Base-by-base conservation (phyloP, 1,284 basidiomycete species). In the Apiotrichum mycotoxinovorans region DNA sequence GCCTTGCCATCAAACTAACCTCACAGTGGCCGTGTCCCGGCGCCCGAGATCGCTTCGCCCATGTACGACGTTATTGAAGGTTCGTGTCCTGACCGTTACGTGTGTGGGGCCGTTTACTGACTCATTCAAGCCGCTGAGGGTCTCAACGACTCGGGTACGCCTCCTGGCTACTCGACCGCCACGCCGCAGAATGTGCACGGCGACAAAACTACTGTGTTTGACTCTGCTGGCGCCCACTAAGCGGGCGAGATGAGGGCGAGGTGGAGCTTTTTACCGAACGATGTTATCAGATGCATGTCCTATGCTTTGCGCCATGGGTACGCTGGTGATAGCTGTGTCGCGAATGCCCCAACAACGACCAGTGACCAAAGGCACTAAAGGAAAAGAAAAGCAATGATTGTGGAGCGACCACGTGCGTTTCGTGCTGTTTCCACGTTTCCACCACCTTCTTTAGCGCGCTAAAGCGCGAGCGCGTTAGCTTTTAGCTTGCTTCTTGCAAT, bases 41-140 rank as follows among this genome's bases (percentile, higher is more conserved):
- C 95, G 12, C 95, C 95, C 0, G 95, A 98, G 78, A 91, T 95
- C 52, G 95, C 95, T 0, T 91, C 89, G 26, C 83, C 84, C 60
- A 79, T 98, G 71, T 98, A 98, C 76, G 95, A 97, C 73, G 88
- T 96, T 67, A 93, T 97, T 67, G 94, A 98, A 68, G 78, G 74
- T 70, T 50, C 61, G 67, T 62, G 25, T 87, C 15, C 89, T 77
- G 35, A 43, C 25, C 34, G 20, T 12, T 12, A 30, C 30, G 12
- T 30, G 30, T 7, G 7, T 30, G 30, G 30, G 7, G 7, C 5
- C 12, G 30, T n/a, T 2, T 26, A 30, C 22, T 22, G 15, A 22
- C 30, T 7, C 26, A 26, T 10, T 18, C 1, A 23, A 75, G 75
- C 76, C 22, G 75, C 79, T n/a, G 81, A 81, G 60, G 78, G 78